Percentiles rank a stretch among this genome's conserved stretches.
phyloP scores from a whole-genome alignment of 192 early-diverging fungal species.

The Backusella tarrabulga region DNA sequence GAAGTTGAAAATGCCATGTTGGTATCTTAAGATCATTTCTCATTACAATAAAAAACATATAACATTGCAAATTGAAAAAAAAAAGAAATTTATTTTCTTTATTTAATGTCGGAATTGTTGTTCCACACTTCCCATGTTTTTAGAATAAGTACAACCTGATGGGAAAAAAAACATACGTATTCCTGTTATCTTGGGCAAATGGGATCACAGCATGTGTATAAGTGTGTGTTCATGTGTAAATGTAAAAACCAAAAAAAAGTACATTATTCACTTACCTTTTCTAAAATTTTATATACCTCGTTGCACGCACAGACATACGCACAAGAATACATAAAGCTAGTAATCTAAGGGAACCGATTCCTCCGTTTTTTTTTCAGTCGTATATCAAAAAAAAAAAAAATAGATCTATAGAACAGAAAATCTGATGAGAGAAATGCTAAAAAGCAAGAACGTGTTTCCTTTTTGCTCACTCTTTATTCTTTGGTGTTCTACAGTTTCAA shows the following conservation, averaged over 20 bases:
- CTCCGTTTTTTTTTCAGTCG: background rate
- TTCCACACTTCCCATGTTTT: slow-evolving; percentile 6
- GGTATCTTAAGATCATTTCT: background rate
- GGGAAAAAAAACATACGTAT: background rate
- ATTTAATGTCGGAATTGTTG: background rate
- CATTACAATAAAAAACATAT: background rate
- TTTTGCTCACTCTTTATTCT: background rate
- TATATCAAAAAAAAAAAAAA: background rate
- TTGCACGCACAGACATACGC: background rate
- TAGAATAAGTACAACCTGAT: background rate
- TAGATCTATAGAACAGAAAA: background rate
- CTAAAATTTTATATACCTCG: background rate
- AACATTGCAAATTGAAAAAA: background rate
- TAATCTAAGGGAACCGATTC: too few species aligned
- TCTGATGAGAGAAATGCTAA: background rate
- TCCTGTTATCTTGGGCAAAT: background rate
- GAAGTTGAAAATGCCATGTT: slow-evolving; percentile 15
- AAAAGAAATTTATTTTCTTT: background rate
- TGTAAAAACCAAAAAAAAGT: background rate
- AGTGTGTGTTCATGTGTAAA: background rate
- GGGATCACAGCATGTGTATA: background rate
- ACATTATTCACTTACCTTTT: background rate
- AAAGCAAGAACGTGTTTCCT: background rate
- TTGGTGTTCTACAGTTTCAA: background rate
- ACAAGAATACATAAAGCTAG: background rate